phyloP scores from a whole-genome alignment of 805 yeast species.

The Metschnikowia santaceciliae region DNA sequence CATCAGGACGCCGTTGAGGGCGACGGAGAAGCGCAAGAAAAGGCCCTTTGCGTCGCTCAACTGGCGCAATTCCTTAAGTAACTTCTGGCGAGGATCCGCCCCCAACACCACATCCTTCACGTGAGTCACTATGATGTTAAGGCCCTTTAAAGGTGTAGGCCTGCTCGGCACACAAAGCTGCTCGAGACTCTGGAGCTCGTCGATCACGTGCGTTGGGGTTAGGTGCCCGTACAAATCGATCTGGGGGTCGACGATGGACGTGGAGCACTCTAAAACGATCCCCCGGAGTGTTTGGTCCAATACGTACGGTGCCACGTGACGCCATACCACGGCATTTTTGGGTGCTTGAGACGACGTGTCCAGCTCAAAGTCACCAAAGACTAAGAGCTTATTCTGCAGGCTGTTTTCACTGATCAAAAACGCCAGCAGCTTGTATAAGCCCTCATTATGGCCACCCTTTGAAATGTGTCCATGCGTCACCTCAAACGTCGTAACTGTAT shows the following conservation, averaged over 20 bases:
- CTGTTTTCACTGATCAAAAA: conserved; percentile 46
- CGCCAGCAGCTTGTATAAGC: conserved; percentile 51
- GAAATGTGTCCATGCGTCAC: conserved; percentile 31
- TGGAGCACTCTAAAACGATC: conserved; percentile 77
- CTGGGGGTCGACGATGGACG: conserved; percentile 33
- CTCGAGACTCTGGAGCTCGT: conserved; percentile 44
- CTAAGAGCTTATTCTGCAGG: conserved; percentile 40
- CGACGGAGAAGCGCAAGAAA: conserved; percentile 47
- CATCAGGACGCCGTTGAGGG: conserved; percentile 53
- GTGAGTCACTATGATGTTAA: conserved; percentile 47
- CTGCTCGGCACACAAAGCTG: conserved; percentile 4
- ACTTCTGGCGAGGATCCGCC: conserved; percentile 55
- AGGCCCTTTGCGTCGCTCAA: conserved; percentile 34
- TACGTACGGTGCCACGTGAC: conserved; percentile 45
- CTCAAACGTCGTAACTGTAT: conserved; percentile 27
- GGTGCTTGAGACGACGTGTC: conserved; percentile 45
- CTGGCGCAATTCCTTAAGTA: conserved; percentile 46
- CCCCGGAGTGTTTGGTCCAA: conserved; percentile 41
- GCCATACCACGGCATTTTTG: conserved; percentile 52
- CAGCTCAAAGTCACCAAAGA: conserved; percentile 85
- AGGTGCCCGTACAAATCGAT: conserved; percentile 71
- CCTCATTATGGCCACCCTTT: conserved; percentile 4
- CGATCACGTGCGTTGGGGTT: conserved; percentile 59
- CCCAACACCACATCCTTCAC: conserved; percentile 26
- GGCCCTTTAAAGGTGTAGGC: conserved; percentile 27